Evolutionary conservation across 192 early-diverging fungal genomes (phyloP), one percentile per base, ranked within the genome.

Genomic region (Kickxella alabastrina): DNA sequence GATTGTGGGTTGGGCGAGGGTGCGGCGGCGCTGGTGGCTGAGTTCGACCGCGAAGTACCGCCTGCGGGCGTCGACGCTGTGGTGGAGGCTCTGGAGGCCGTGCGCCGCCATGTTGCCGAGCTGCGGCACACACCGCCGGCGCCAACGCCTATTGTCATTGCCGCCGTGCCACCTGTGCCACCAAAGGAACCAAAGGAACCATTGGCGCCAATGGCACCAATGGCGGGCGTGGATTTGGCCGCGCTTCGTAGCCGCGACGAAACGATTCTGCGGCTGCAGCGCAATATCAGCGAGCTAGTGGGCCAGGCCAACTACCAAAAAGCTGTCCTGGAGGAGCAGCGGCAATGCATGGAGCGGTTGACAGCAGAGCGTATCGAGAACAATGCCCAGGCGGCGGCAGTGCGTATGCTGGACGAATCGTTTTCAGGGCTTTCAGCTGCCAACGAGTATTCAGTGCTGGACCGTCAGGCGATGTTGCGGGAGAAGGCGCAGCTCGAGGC

Each of bases 401-500:
- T 64, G 36, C 52, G 64, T 36, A 48, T 56, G 13, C 67, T 80
- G 21, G 56, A 65, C 14, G 38, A 54, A 15, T n/a, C n/a, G n/a
- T n/a, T n/a, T n/a, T n/a, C n/a, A n/a, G n/a, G n/a, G n/a, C n/a
- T n/a, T n/a, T n/a, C n/a, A n/a, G n/a, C n/a, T n/a, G n/a, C n/a
- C n/a, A n/a, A n/a, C n/a, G n/a, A n/a, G n/a, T n/a, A n/a, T n/a
- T n/a, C n/a, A n/a, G n/a, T n/a, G n/a, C 43, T 48, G 1, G 80
- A 80, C 34, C 62, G 65, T n/a, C 54, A 65, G 26, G 61, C 51
- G 5, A 43, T 83, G 41, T 69, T 74, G 28, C 58, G 74, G 14
- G 61, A 85, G 47, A 57, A 70, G n/a, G 40, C 47, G 31, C 62
- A 85, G 57, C 72, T 87, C 18, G 79, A 83, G 37, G 69, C 75